Evolutionary conservation across 805 yeast species (phyloP), one percentile per base, ranked within the genome.

Genomic region (Kuraishia capsulata): DNA sequence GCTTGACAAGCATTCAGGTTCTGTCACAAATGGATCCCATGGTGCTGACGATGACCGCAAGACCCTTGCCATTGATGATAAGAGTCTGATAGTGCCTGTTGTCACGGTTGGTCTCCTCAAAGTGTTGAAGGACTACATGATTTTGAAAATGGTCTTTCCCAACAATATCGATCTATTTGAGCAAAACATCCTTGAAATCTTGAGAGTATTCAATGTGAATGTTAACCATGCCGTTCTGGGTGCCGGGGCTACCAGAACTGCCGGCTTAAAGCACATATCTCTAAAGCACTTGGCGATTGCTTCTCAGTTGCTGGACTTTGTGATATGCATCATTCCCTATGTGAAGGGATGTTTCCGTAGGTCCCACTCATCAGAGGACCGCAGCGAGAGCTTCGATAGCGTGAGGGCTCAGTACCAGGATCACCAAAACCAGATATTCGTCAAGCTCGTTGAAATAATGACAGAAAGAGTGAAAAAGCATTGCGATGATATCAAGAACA

Each of bases 201-300:
- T 79, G 33, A 67, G 68, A 31, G 57, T 69, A 9, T 59, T 73
- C 49, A 80, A 81, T 46, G 54, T 73, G 14, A 71, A 77, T 42
- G 61, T 73, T 4, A 69, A 73, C 3, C 73, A 74, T 43, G 72
- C 83, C 4, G 78, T 83, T 30, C 59, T 83, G 28, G 81, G 79
- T 33, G 87, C 89, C 1, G 85, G 83, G 31, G 90, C 90, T 1
- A 80, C 84, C 2, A 59, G 76, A 44, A 73, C 88, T 1, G 84
- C 90, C 0, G 87, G 85, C 0, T 61, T 82, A 37, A 76, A 71
- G 44, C 88, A 81, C 50, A 81, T 83, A 37, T 78, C 85, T 3
- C 80, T 87, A 2, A 78, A 77, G 46, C 85, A 82, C 53, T 52
- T 82, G 37, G 79, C 87, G 1, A 64, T 81, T 30, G 74, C 83